phyloP scores from a whole-genome alignment of 2,329 filamentous ascomycete species.

The Beauveria medogensis region DNA sequence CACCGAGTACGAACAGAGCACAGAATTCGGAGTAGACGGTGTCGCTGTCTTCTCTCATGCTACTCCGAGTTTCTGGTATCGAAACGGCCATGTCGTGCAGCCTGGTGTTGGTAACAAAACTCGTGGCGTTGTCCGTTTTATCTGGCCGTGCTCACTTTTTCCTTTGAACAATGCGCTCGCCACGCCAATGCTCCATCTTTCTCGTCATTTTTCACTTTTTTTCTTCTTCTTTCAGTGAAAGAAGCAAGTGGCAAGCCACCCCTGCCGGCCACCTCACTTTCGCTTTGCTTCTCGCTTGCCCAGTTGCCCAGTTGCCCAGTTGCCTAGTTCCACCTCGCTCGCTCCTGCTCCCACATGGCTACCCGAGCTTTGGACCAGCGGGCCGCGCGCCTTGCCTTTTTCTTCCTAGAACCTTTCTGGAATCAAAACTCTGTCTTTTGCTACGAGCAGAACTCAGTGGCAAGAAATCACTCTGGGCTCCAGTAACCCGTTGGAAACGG shows the following conservation, averaged over 20 bases:
- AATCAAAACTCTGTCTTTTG: neutral
- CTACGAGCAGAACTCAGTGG: neutral
- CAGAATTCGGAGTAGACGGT: no score
- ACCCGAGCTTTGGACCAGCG: neutral
- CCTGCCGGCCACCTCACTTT: neutral
- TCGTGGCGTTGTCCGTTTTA: no score
- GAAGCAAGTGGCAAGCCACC: neutral
- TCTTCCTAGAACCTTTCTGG: neutral
- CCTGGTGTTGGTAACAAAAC: no score
- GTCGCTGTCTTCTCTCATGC: neutral
- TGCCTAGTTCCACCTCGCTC: neutral
- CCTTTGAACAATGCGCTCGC: no score
- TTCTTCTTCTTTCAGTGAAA: neutral
- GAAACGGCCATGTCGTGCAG: no score
- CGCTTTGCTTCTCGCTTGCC: neutral
- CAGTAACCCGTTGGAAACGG: no score
- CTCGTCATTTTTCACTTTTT: slow-evolving; percentile 3
- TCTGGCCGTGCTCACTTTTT: no score
- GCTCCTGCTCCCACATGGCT: neutral
- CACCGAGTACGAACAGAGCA: no score
- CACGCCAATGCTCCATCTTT: slow-evolving; percentile 5
- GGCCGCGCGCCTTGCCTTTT: neutral
- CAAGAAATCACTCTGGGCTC: no score
- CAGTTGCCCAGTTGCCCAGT: no score
- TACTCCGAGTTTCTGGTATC: no score